A percentile compares a stretch with the other conserved stretches of the same genome.
phyloP scores from a whole-genome alignment of 176 grass and related monocot genomes.

The Olyra latifolia region DNA sequence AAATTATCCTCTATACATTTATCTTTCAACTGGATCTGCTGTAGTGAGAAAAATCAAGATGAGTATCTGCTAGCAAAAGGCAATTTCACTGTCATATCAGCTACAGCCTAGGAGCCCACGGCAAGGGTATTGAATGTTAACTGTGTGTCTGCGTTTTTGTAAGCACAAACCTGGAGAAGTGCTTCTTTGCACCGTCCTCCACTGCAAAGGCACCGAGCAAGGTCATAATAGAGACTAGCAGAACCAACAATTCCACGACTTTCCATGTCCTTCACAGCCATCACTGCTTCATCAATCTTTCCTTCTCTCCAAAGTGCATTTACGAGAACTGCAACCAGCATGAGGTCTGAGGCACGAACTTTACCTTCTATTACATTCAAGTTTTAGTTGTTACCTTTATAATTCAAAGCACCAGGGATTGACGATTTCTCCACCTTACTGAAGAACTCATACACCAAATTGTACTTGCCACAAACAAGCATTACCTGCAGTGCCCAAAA shows the following conservation, averaged over 20 bases:
- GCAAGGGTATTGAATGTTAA: constrained; percentile 21
- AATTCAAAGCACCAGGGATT: constrained; percentile 83
- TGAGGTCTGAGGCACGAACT: constrained; percentile 18
- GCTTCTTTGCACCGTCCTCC: constrained; percentile 83
- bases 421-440: constrained; percentile 67
- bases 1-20: not conserved
- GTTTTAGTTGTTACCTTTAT: constrained; percentile 63
- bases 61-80: constrained; percentile 2
- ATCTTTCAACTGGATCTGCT: not conserved
- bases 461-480: constrained; percentile 93
- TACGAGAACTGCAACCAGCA: constrained; percentile 66
- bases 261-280: constrained; percentile 96
- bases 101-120: not conserved
- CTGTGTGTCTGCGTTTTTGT: constrained; percentile 6
- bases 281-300: constrained; percentile 74
- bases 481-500: constrained; percentile 63
- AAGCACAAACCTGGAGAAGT: constrained; percentile 71
- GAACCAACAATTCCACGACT: constrained; percentile 84
- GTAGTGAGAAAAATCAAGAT: constrained; percentile 9
- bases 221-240: constrained; percentile 94
- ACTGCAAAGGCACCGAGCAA: constrained; percentile 95
- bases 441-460: constrained; percentile 94
- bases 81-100: not conserved
- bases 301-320: constrained; percentile 97
- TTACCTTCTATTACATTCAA: constrained; percentile 17